A percentile compares a stretch with the other conserved stretches of the same genome.
phyloP scores from a whole-genome alignment of 768 basidiomycete genomes.

The Panaeolus cyanescens region DNA sequence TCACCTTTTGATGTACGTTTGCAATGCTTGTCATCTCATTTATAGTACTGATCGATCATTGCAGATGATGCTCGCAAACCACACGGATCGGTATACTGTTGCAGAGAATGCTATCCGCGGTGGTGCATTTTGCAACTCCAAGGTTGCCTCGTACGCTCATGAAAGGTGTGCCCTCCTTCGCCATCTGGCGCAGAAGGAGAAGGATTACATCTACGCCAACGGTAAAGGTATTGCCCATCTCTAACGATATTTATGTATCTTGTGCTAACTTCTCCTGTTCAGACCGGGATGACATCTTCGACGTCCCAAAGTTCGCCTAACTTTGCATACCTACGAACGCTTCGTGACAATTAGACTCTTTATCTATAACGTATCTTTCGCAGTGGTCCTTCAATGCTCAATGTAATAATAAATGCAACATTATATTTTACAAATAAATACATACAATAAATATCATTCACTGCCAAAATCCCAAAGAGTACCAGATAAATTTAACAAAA shows the following conservation, averaged over 20 bases:
- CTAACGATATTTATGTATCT: neutral
- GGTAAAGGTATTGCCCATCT: conserved; percentile 49
- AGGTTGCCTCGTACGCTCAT: conserved; percentile 60
- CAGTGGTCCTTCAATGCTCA: no score
- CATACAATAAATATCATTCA: neutral
- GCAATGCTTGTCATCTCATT: neutral
- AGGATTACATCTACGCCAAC: conserved; percentile 58
- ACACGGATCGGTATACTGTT: conserved; percentile 67
- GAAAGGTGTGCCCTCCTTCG: conserved; percentile 55
- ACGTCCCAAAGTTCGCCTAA: conserved; percentile 45
- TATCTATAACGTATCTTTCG: no score
- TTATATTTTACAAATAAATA: conserved; percentile 3
- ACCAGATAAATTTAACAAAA: neutral
- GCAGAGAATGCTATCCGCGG: conserved; percentile 62
- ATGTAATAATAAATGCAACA: neutral
- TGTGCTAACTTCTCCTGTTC: conserved; percentile 1
- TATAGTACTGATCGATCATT: neutral
- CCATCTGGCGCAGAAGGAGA: conserved; percentile 64
- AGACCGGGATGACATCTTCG: conserved; percentile 50
- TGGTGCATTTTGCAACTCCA: conserved; percentile 51
- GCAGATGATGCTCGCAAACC: conserved; percentile 77
- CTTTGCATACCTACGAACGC: neutral
- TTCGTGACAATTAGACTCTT: no score
- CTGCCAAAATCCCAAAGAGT: neutral
- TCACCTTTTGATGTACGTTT: conserved; percentile 76